phyloP scores from a whole-genome alignment of 164 flowering plant species.

The Tetrastigma voinierianum region DNA sequence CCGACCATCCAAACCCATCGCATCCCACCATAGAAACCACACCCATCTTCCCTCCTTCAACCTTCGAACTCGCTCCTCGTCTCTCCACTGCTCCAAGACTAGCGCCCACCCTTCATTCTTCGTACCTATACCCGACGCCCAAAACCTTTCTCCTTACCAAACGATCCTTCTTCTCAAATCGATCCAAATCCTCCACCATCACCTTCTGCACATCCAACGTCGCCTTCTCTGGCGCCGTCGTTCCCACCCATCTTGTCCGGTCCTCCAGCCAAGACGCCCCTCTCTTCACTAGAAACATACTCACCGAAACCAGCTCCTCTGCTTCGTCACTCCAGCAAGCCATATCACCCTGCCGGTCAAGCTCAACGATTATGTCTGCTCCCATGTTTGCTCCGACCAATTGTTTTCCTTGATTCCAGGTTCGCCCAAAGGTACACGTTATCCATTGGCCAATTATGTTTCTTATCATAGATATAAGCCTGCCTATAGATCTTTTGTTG shows the following conservation, averaged over 20 bases:
- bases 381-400: neutral
- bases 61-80: neutral
- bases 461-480: constrained; percentile 1
- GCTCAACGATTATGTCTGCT: too few species aligned
- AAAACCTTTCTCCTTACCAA: too few species aligned
- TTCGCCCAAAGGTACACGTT: constrained; percentile 1
- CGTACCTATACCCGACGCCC: too few species aligned
- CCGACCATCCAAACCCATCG: neutral
- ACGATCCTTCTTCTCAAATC: too few species aligned
- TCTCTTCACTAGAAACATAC: neutral
- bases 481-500: neutral
- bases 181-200: neutral
- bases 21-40: neutral
- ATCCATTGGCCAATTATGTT: neutral
- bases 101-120: neutral
- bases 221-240: too few species aligned
- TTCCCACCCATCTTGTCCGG: too few species aligned
- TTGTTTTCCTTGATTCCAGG: neutral
- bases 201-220: too few species aligned
- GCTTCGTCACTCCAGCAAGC: neutral
- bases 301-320: neutral
- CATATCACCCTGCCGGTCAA: neutral
- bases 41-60: rapidly evolving
- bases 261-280: too few species aligned
- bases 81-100: neutral